A percentile compares a stretch with the other conserved stretches of the same genome.
phyloP scores from a whole-genome alignment of 2,329 filamentous ascomycete genomes.

The Fusarium armeniacum region DNA sequence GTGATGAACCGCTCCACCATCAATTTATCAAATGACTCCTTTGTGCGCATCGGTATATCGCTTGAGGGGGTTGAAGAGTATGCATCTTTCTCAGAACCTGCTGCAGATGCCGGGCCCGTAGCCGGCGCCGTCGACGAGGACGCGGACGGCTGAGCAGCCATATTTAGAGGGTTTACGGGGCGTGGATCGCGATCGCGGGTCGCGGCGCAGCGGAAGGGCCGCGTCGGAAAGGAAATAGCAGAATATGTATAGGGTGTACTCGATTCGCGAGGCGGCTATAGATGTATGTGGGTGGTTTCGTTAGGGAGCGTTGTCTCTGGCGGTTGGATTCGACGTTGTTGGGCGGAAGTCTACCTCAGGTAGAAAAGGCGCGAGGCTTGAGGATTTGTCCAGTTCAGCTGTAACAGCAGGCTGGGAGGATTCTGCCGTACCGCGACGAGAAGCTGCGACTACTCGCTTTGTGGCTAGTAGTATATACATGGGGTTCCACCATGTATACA shows the following conservation, averaged over 20 bases:
- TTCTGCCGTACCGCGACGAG: conserved; percentile 47
- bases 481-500: not conserved
- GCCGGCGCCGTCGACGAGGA: conserved; percentile 54
- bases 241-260: conserved; percentile 26
- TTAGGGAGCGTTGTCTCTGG: conserved; percentile 27
- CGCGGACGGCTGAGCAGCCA: conserved; percentile 62
- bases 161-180: conserved; percentile 49
- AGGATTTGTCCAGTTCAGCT: conserved; percentile 36
- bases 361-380: conserved; percentile 40
- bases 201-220: conserved; percentile 56
- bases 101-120: conserved; percentile 53
- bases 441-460: conserved; percentile 6
- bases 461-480: conserved; percentile 16
- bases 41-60: conserved; percentile 64
- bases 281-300: not conserved
- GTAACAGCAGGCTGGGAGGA: conserved; percentile 40
- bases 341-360: conserved; percentile 24
- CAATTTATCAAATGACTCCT: conserved; percentile 67
- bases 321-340: conserved; percentile 27
- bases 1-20: conserved; percentile 68
- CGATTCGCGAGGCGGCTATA: conserved; percentile 36
- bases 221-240: conserved; percentile 52
- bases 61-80: conserved; percentile 39
- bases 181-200: conserved; percentile 48
- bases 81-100: conserved; percentile 52